Conservation (phyloP, 345 rosid species). For the Populus nigra region DNA sequence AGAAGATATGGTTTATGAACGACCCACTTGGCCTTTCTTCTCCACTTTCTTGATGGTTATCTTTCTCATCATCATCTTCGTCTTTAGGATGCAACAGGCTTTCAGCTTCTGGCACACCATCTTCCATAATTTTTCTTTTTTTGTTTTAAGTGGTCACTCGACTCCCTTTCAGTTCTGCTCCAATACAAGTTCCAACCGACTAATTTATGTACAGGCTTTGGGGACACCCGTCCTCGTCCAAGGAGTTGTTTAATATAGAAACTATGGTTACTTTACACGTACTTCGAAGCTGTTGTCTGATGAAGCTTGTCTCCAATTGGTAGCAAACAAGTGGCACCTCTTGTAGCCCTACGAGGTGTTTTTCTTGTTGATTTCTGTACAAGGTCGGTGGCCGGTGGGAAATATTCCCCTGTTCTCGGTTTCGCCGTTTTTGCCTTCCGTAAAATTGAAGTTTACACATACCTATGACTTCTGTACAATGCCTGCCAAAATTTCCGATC, state of each 20-base stretch:
- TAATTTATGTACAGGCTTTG: not conserved
- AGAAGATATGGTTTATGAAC: slow-evolving; percentile 21
- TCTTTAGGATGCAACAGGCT: slow-evolving; percentile 24
- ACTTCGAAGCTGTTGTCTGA: slow-evolving; percentile 15
- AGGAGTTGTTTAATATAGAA: not conserved
- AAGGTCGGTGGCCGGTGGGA: slow-evolving; percentile 17
- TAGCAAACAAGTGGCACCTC: not conserved
- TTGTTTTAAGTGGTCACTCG: not conserved
- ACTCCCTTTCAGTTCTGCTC: not conserved
- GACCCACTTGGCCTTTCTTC: slow-evolving; percentile 1
- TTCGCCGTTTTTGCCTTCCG: not conserved
- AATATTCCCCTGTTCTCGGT: not conserved
- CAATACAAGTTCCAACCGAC: not conserved
- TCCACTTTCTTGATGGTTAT: slow-evolving; percentile 8
- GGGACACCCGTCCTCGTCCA: slow-evolving; percentile 6
- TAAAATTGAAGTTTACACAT: too few species aligned
- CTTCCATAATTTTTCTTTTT: slow-evolving; percentile 39
- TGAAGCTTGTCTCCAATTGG: not conserved
- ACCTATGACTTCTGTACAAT: not conserved
- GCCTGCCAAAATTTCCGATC: slow-evolving; percentile 72
- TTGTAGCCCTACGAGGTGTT: not conserved
- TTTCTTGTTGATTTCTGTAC: not conserved
- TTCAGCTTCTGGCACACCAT: slow-evolving; percentile 40
- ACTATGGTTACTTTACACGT: slow-evolving; percentile 25
- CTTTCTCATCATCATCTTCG: not conserved